Evolutionary conservation across 768 basidiomycete genomes (phyloP).

Genomic region (Lentinula sp.): DNA sequence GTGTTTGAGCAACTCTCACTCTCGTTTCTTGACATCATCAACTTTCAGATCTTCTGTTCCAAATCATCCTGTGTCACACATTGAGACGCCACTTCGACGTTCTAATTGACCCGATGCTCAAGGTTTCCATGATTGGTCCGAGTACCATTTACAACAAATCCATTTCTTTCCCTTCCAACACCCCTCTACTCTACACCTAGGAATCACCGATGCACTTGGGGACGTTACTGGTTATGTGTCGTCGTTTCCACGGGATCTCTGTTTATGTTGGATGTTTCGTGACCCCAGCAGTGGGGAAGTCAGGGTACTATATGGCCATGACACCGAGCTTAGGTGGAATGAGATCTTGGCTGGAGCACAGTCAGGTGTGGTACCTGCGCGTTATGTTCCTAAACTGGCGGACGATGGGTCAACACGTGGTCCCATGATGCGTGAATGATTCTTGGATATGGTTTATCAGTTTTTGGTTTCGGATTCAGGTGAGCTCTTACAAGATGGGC

Average conservation of each 20-base stretch:
- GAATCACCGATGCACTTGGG: neutral
- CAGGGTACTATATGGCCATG: neutral
- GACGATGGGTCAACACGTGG: neutral
- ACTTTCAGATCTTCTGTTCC: too few relatives aligned
- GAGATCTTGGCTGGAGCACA: neutral
- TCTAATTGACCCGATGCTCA: neutral
- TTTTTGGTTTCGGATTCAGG: neutral
- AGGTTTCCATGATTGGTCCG: neutral
- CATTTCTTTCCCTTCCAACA: neutral
- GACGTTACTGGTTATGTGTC: neutral
- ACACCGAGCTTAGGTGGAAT: neutral
- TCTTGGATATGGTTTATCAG: neutral
- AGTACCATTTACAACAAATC: neutral
- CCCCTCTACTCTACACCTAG: neutral
- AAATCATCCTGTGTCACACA: neutral
- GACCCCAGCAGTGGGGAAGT: neutral
- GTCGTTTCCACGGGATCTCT: neutral
- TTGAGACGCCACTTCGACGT: neutral
- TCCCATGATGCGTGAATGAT: neutral
- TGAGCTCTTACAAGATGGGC: neutral
- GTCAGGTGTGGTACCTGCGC: neutral
- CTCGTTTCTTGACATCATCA: too few relatives aligned
- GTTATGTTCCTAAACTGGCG: neutral
- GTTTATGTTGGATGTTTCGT: neutral
- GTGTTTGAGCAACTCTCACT: too few relatives aligned